Evolutionary conservation across 108 stramenopile species (phyloP).

Genomic region (Skeletonema marinoi): DNA sequence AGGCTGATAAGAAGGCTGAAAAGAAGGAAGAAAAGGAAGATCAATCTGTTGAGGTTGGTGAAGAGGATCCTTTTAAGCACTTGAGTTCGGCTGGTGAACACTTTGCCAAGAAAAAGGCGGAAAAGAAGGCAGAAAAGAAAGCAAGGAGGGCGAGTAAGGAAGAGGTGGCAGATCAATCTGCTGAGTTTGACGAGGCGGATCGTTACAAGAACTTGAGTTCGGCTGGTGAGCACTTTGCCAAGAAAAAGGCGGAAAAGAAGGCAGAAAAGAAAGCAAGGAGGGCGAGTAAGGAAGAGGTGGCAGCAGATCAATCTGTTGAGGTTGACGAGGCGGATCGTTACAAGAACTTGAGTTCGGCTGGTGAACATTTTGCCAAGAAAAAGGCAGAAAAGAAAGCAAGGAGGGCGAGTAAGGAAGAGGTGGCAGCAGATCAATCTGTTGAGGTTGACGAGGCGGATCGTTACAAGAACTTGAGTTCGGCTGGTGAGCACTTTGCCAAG

Average conservation of each 20-base stretch:
- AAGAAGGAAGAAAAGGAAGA: not conserved
- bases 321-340: not conserved
- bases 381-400: not conserved
- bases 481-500: not conserved
- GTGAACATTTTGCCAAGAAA: not conserved
- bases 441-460: not conserved
- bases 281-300: not conserved
- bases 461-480: not conserved
- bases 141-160: not conserved
- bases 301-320: too few relatives aligned
- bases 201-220: not conserved
- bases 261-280: not conserved
- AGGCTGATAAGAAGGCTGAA: not conserved
- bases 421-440: too few relatives aligned
- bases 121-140: not conserved
- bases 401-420: not conserved
- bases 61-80: not conserved
- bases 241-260: conserved; percentile 2
- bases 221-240: not conserved
- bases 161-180: too few relatives aligned
- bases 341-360: not conserved
- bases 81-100: not conserved
- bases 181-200: not conserved
- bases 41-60: not conserved
- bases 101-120: not conserved